Percentiles rank a stretch among this genome's conserved stretches.
Conservation (phyloP, 495 filamentous ascomycete genomes). For the Tuber indicum region DNA sequence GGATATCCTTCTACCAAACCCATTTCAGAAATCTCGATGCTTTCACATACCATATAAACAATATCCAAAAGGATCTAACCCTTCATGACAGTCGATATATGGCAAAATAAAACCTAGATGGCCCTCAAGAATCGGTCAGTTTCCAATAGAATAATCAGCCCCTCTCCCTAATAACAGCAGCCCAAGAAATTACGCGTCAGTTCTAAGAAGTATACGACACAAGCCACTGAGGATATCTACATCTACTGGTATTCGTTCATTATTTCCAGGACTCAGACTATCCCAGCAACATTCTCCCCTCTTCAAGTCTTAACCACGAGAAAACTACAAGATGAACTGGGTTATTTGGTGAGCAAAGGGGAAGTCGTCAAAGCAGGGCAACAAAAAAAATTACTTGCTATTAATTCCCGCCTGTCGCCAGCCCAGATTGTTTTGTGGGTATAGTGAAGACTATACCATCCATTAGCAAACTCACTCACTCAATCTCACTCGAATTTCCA, state of each 20-base stretch:
- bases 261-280: background rate
- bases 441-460: background rate
- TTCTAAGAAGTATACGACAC: background rate
- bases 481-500: background rate
- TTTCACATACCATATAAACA: background rate
- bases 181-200: background rate
- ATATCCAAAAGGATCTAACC: background rate
- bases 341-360: background rate
- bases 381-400: background rate
- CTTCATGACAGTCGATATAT: background rate
- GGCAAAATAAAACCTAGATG: background rate
- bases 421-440: background rate
- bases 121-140: background rate
- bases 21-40: background rate
- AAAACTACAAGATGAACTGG: background rate
- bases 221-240: background rate
- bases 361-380: background rate
- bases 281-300: background rate
- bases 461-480: background rate
- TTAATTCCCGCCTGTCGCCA: background rate
- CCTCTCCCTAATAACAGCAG: background rate
- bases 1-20: background rate
- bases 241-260: background rate
- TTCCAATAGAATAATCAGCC: background rate
- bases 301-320: background rate